A percentile compares a stretch with the other conserved stretches of the same genome.
phyloP scores from a whole-genome alignment of 805 yeast genomes.

The Spathaspora hagerdaliae region DNA sequence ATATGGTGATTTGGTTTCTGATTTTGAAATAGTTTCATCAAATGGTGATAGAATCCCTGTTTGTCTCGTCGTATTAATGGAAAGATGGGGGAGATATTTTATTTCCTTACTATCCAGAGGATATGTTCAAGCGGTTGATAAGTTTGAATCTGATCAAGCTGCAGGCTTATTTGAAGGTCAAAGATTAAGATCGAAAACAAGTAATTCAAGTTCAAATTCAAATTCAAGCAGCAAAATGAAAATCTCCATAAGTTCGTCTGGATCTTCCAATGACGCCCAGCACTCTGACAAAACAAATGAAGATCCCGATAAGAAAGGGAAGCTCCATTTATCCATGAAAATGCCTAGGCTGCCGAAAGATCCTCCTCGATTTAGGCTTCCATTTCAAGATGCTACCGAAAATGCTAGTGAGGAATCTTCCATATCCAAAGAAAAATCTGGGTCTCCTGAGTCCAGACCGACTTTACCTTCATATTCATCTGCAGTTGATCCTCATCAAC shows the following conservation, averaged over 20 bases:
- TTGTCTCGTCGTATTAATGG: constrained; percentile 56
- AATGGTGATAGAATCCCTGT: constrained; percentile 68
- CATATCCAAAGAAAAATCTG: not conserved
- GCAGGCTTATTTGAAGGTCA: constrained; percentile 4
- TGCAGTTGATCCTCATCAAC: constrained; percentile 24
- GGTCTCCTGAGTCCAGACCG: constrained; percentile 1
- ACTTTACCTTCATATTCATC: constrained; percentile 5
- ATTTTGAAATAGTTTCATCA: constrained; percentile 66
- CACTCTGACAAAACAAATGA: not conserved
- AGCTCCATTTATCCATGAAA: constrained; percentile 18
- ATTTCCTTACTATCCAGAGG: constrained; percentile 58
- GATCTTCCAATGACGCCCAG: not conserved
- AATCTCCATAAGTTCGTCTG: constrained; percentile 7
- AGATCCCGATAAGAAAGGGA: constrained; percentile 6
- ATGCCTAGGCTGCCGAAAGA: constrained; percentile 21
- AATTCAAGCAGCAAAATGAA: constrained; percentile 7
- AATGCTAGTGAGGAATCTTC: not conserved
- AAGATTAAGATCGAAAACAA: constrained; percentile 9
- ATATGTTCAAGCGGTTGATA: constrained; percentile 54
- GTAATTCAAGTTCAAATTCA: constrained; percentile 5
- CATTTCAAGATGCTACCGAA: constrained; percentile 53
- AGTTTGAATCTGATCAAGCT: constrained; percentile 27
- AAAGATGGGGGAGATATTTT: constrained; percentile 76
- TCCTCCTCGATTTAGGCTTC: constrained; percentile 60
- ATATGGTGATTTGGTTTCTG: constrained; percentile 59